Evolutionary conservation across 31 red algal species (phyloP).

Genomic region (Odonthalia washingtoniensis): DNA sequence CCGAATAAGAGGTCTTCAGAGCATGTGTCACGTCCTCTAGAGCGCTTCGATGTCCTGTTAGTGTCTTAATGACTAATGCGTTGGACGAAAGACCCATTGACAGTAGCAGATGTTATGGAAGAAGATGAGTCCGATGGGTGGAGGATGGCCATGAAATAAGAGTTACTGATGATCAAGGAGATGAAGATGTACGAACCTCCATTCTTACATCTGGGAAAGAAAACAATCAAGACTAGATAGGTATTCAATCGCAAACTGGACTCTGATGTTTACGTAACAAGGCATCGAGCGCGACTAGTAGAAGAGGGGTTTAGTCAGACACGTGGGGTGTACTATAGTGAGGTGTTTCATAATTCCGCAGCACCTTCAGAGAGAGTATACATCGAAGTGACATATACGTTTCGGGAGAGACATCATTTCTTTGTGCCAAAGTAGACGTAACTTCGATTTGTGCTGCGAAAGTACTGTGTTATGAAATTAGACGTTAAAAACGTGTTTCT

Average conservation of each 20-base stretch:
- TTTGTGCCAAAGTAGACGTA: constrained; percentile 42
- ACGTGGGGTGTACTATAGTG: constrained; percentile 41
- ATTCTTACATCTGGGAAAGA: background rate
- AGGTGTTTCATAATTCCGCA: too few relatives aligned
- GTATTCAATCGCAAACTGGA: constrained; percentile 49
- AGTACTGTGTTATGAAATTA: constrained; percentile 5
- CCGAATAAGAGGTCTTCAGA: background rate
- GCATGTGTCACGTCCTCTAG: background rate
- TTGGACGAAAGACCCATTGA: background rate
- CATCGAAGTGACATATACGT: too few relatives aligned
- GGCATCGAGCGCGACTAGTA: constrained; percentile 46
- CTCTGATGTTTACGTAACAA: background rate
- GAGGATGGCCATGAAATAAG: background rate
- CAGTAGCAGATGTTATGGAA: background rate
- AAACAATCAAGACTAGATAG: constrained; percentile 15
- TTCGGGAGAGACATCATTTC: too few relatives aligned
- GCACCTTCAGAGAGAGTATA: too few relatives aligned
- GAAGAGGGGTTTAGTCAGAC: constrained; percentile 48
- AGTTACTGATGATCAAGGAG: constrained; percentile 7
- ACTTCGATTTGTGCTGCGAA: constrained; percentile 11
- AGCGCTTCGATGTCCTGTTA: background rate
- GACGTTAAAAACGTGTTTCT: too few relatives aligned
- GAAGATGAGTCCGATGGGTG: background rate
- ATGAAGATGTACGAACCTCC: background rate
- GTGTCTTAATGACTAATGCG: background rate